A percentile compares a stretch with the other conserved stretches of the same genome.
Evolutionary conservation across 768 basidiomycete species (phyloP).

Genomic region (Leucogyrophana mollusca): DNA sequence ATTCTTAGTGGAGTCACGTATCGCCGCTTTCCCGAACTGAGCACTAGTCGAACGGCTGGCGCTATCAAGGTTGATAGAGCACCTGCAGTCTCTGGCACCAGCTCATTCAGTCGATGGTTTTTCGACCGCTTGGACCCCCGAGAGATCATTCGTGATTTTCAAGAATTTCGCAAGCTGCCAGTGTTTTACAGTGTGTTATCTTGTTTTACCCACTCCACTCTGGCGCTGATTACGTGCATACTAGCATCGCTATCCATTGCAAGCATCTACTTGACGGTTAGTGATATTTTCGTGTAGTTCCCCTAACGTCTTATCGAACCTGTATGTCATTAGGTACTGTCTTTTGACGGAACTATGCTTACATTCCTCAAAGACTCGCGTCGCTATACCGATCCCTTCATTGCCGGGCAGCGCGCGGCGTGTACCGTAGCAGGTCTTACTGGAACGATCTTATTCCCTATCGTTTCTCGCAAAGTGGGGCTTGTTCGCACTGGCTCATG

Average conservation of each 20-base stretch:
- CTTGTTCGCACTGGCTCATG: constrained; percentile 47
- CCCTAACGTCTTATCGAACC: constrained; percentile 5
- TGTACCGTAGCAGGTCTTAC: constrained; percentile 45
- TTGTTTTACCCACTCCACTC: neutral
- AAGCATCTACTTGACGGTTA: constrained; percentile 42
- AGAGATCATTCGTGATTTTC: no score
- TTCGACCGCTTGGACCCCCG: no score
- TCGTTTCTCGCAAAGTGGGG: constrained; percentile 40
- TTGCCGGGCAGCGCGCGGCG: constrained; percentile 48
- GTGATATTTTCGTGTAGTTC: constrained; percentile 21
- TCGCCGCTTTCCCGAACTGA: no score
- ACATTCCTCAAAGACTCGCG: constrained; percentile 44
- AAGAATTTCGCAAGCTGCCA: no score
- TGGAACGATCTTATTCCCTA: constrained; percentile 44
- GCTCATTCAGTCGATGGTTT: no score
- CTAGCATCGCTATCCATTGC: constrained; percentile 40
- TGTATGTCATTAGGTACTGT: neutral
- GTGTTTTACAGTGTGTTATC: no score
- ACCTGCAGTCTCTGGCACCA: no score
- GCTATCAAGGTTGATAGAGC: no score
- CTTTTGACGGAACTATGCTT: constrained; percentile 53
- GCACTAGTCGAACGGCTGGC: no score
- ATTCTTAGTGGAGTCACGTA: no score
- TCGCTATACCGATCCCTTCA: constrained; percentile 43
- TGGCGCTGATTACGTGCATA: neutral